Evolutionary conservation across 1,139 yeast genomes (phyloP), one percentile per base, ranked within the genome.

Genomic region (Schwanniomyces etchellsii): DNA sequence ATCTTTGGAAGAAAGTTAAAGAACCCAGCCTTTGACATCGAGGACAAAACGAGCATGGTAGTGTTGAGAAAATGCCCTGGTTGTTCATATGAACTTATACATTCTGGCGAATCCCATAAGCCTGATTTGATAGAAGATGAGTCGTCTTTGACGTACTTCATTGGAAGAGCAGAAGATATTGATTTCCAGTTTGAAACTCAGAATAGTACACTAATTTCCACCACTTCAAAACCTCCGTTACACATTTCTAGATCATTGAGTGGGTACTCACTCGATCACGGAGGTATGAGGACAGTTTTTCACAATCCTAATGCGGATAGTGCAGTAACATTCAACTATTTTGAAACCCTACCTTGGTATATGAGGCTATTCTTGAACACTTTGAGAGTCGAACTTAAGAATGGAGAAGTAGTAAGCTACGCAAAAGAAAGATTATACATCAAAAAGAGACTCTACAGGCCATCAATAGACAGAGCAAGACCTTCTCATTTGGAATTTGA

Each of bases 321-420:
- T 11, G 54, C 70, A 0, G 70, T 77, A 1, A 55, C 57, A 3
- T 64, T 88, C 31, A 60, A 77, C 2, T 84, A 84, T 45, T 81
- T 80, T 45, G 96, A 91, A 52, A 70, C 88, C 0, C 64, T 88
- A 21, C 99, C 99, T 0, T 91, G 98, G 98, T 91, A 76, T 52
- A 81, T 89, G 77, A 74, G 93, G 42, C 58, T 86, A 3, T 91
- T 84, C 48, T 57, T 91, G 30, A 88, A 85, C 43, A 78, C 95
- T 0, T 53, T 88, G 36, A 52, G 59, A 1, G 35, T 52, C 20
- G 37, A 40, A 13, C 11, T 32, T 6, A 40, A 39, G 10, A 44
- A 43, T 5, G 52, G 53, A 2, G 56, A 55, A n/a, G 47, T 70
- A 1, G 41, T 41, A 4, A n/a, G n/a, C n/a, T n/a, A n/a, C n/a